These are phyloP conservation scores for Rutstroemia sp. DNA, from an alignment of 2,329 filamentous ascomycete species.

Conservation along the genomic window DNA sequence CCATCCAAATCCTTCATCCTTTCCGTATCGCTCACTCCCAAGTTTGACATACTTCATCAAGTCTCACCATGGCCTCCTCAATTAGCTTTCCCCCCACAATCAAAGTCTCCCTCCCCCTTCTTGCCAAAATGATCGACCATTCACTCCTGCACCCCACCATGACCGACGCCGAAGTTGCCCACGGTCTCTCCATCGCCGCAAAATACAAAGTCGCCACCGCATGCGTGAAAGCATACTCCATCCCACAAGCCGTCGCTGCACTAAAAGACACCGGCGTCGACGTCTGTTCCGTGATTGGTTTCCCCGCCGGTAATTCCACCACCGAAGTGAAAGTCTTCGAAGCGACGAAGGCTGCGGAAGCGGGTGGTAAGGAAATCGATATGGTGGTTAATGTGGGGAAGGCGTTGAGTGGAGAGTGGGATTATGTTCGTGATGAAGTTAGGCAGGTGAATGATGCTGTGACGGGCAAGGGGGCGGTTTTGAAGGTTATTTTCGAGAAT, in stretches of 20 bases:
- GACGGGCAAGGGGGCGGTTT: slow-evolving; percentile 33
- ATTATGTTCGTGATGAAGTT: slow-evolving; percentile 48
- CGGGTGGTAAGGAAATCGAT: slow-evolving; percentile 48
- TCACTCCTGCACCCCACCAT: slow-evolving; percentile 55
- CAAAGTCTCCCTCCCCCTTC: slow-evolving; percentile 36
- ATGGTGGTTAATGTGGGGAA: slow-evolving; percentile 57
- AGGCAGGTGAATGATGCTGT: slow-evolving; percentile 42
- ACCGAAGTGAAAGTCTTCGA: slow-evolving; percentile 47
- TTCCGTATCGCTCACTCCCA: too few species aligned
- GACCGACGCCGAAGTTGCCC: slow-evolving; percentile 46
- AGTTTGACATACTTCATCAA: too few species aligned
- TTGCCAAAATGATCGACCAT: slow-evolving; percentile 53
- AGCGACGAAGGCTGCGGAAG: slow-evolving; percentile 38
- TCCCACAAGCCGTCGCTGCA: slow-evolving; percentile 39
- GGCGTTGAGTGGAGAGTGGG: slow-evolving; percentile 48
- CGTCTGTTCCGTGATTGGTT: slow-evolving; percentile 52
- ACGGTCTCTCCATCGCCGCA: slow-evolving; percentile 41
- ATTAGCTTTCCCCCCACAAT: slow-evolving; percentile 21
- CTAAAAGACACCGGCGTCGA: slow-evolving; percentile 42
- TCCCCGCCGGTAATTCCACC: slow-evolving; percentile 52
- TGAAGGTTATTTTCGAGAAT: slow-evolving; percentile 59
- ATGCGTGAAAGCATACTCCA: slow-evolving; percentile 50
- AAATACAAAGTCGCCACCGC: slow-evolving; percentile 46
- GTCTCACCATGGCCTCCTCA: not conserved
- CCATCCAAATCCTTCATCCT: too few species aligned